phyloP scores from a whole-genome alignment of 441 rosid species.

The Pelargonium citronellum region DNA sequence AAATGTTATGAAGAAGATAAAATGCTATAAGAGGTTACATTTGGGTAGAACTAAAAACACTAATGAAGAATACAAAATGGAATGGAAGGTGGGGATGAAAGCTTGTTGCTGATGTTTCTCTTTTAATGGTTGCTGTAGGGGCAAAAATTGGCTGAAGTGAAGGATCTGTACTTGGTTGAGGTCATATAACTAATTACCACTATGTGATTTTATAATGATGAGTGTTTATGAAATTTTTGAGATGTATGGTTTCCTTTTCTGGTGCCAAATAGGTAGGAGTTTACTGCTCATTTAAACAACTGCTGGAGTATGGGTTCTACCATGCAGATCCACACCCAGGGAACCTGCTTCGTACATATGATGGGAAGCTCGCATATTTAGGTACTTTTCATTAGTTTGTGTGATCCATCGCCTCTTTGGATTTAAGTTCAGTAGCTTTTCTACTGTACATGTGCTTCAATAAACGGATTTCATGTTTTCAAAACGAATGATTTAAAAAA shows the following conservation, averaged over 20 bases:
- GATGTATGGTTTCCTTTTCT: conserved; percentile 13
- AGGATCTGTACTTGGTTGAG: conserved; percentile 81
- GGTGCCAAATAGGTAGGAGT: conserved; percentile 68
- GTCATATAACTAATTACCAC: conserved; percentile 29
- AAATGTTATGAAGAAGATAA: too few relatives aligned
- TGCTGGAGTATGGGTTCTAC: conserved; percentile 86
- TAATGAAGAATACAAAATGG: too few relatives aligned
- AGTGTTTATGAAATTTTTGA: neutral
- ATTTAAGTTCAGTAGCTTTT: neutral
- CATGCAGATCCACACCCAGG: conserved; percentile 99
- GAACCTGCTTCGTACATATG: conserved; percentile 77
- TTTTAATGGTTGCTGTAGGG: conserved; percentile 47
- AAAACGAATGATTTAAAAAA: neutral
- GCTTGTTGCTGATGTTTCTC: conserved; percentile 19
- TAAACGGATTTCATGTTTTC: neutral
- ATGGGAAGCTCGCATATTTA: conserved; percentile 87
- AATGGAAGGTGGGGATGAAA: too few relatives aligned
- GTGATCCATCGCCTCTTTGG: neutral
- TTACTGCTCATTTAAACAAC: conserved; percentile 93
- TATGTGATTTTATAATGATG: neutral
- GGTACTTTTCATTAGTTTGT: conserved; percentile 36
- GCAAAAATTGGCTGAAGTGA: conserved; percentile 65
- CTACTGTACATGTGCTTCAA: neutral
- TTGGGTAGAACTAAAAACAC: too few relatives aligned
- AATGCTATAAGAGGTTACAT: too few relatives aligned